Evolutionary conservation across 179 eudicot genomes (phyloP), one percentile per base, ranked within the genome.

Genomic region (Beta lomatogona): DNA sequence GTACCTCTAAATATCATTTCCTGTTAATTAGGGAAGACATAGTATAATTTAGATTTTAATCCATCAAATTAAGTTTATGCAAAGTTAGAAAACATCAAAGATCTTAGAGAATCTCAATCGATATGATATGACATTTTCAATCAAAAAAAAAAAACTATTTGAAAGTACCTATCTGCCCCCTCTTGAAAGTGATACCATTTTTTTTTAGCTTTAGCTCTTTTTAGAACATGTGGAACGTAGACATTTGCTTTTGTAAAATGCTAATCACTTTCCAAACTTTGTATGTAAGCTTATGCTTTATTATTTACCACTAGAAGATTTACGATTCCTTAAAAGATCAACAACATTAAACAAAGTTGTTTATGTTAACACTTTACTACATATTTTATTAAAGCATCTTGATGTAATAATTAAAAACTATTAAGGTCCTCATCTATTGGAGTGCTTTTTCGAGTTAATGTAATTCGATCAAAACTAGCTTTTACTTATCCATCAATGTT

Each of bases 1-100:
- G 98, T 94, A 6, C 97, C 99, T 80, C 97, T 89, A 58, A 94
- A 94, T 79, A 93, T 93, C 99, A 94, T 95, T 80, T 94, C 94
- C 97, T 93, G 79, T 67, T 10, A 36, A 21, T 14, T 36, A 44
- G 9, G 5, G 3, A 0, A 41, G 45, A 46, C 0, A 48, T 46
- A 70, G 9, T 59, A 28, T 52, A 18, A 18, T 65, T 75, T 53
- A 66, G 75, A 76, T 70, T 66, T 21, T 57, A 61, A 73, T 31
- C 0, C 54, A 46, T 67, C 25, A 65, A 80, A 71, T 36, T 36
- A 1, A 1, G 28, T 44, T 54, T 76, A 52, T 61, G 46, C 69
- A 80, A 76, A 80, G 80, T 6, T 14, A 72, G 77, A 81, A 84
- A 19, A 76, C 25, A 84, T 84, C 83, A 80, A 84, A 80, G 83